Conservation (phyloP, 345 rosid species). For the Lepidium didymum region DNA sequence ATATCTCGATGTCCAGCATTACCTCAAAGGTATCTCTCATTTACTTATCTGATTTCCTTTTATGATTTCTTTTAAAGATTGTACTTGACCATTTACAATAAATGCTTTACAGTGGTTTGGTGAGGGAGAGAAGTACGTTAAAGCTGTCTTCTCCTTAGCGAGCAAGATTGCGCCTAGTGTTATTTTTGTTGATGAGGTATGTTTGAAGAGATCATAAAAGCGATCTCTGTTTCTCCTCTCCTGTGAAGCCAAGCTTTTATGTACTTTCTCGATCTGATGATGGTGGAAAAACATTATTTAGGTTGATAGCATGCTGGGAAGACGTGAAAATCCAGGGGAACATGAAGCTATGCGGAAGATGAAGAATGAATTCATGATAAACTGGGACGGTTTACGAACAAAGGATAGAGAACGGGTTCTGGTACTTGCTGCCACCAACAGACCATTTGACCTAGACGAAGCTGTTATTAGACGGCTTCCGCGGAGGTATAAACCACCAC, state of each 20-base stretch:
- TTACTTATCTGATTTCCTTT: not conserved
- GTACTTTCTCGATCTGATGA: not conserved
- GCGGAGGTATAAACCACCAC: slow-evolving; percentile 45
- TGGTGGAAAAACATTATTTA: slow-evolving; percentile 14
- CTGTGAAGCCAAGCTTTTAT: not conserved
- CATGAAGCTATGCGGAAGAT: slow-evolving; percentile 99
- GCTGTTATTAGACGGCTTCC: slow-evolving; percentile 98
- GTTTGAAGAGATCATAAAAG: slow-evolving; percentile 4
- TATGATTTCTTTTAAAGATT: not conserved
- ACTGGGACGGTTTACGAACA: slow-evolving; percentile 97
- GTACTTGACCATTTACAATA: not conserved
- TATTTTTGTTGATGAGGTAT: slow-evolving; percentile 95
- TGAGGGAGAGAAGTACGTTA: slow-evolving; percentile 98
- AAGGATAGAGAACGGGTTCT: slow-evolving; percentile 94
- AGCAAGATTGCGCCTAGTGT: slow-evolving; percentile 99
- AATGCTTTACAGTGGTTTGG: slow-evolving; percentile 91
- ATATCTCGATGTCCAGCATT: slow-evolving; percentile 99
- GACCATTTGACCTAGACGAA: slow-evolving; percentile 98
- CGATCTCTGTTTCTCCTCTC: not conserved
- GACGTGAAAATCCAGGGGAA: slow-evolving; percentile 99
- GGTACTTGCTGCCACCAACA: slow-evolving; percentile 93
- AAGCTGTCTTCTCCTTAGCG: slow-evolving; percentile 95
- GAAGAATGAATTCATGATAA: slow-evolving; percentile 99
- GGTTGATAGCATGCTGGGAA: slow-evolving; percentile 99
- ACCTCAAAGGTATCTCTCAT: slow-evolving; percentile 75